Percentiles rank a stretch among this genome's conserved stretches.
Evolutionary conservation across 208 protist genomes (phyloP).

Genomic region (Crithidia bombi): DNA sequence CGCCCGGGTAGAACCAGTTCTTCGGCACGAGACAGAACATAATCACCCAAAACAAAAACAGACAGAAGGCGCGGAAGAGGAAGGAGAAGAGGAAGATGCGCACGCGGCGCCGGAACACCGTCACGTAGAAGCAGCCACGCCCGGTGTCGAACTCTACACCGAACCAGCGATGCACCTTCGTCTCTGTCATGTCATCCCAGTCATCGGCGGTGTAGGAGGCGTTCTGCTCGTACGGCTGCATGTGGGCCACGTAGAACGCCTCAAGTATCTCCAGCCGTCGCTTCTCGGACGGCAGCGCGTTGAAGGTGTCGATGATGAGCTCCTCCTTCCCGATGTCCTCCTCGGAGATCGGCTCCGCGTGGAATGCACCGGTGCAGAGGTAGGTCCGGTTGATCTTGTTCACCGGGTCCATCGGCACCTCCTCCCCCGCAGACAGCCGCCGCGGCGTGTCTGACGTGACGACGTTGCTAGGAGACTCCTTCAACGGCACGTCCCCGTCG

Average conservation of each 20-base stretch:
- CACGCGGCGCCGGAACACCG: slow-evolving; percentile 39
- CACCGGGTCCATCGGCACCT: slow-evolving; percentile 13
- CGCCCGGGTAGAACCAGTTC: slow-evolving; percentile 55
- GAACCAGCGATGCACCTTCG: slow-evolving; percentile 42
- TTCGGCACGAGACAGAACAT: slow-evolving; percentile 53
- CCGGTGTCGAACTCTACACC: slow-evolving; percentile 38
- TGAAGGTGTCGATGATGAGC: slow-evolving; percentile 49
- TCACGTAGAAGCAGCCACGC: slow-evolving; percentile 54
- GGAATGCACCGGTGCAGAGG: slow-evolving; percentile 41
- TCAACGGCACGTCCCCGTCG: background rate
- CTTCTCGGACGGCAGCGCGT: slow-evolving; percentile 39
- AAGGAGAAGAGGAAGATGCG: slow-evolving; percentile 63
- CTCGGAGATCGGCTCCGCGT: slow-evolving; percentile 34
- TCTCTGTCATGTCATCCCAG: slow-evolving; percentile 55
- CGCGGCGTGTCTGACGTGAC: background rate
- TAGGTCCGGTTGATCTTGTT: slow-evolving; percentile 30
- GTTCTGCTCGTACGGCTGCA: slow-evolving; percentile 50
- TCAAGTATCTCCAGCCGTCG: slow-evolving; percentile 47
- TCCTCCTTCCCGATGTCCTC: slow-evolving; percentile 39
- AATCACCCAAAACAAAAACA: slow-evolving; percentile 61
- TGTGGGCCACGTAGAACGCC: slow-evolving; percentile 49
- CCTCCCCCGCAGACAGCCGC: slow-evolving; percentile 11
- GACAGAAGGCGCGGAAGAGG: slow-evolving; percentile 44
- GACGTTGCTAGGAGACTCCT: background rate
- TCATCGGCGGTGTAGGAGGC: slow-evolving; percentile 55